Conservation (phyloP, 768 basidiomycete genomes). For the Lepiota subincarnata region DNA sequence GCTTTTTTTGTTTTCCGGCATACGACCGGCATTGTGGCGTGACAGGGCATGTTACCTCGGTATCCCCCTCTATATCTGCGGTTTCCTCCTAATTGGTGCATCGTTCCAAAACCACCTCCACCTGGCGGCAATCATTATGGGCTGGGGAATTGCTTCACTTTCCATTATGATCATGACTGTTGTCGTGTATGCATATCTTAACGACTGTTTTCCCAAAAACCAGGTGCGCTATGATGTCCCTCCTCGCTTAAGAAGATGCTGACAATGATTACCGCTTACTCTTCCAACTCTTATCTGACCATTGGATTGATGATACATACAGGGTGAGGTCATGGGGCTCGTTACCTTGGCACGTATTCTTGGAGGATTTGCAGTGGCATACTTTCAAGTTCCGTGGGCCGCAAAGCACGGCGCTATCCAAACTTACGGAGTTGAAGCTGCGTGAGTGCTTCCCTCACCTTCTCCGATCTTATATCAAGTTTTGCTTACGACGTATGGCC, state of each 20-base stretch:
- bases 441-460: slow-evolving; percentile 27
- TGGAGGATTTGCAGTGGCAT: slow-evolving; percentile 57
- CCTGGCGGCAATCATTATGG: slow-evolving; percentile 48
- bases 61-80: slow-evolving; percentile 47
- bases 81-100: slow-evolving; percentile 50
- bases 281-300: neutral
- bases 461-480: neutral
- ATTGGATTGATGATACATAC: neutral
- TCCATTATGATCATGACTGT: slow-evolving; percentile 51
- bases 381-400: slow-evolving; percentile 58
- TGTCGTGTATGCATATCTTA: slow-evolving; percentile 39
- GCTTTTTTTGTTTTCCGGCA: neutral
- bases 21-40: neutral
- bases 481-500: neutral
- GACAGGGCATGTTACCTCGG: slow-evolving; percentile 50
- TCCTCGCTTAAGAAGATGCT: neutral
- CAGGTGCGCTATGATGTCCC: slow-evolving; percentile 22
- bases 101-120: slow-evolving; percentile 44
- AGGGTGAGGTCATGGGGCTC: slow-evolving; percentile 55
- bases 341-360: slow-evolving; percentile 48
- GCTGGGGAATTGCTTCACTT: slow-evolving; percentile 54
- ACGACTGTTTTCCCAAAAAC: slow-evolving; percentile 20
- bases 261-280: neutral
- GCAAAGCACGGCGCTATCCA: slow-evolving; percentile 47
- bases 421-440: slow-evolving; percentile 52